Percentiles rank a stretch among this genome's conserved stretches.
Conservation (phyloP, 345 rosid species). For the Camelina laxa region DNA sequence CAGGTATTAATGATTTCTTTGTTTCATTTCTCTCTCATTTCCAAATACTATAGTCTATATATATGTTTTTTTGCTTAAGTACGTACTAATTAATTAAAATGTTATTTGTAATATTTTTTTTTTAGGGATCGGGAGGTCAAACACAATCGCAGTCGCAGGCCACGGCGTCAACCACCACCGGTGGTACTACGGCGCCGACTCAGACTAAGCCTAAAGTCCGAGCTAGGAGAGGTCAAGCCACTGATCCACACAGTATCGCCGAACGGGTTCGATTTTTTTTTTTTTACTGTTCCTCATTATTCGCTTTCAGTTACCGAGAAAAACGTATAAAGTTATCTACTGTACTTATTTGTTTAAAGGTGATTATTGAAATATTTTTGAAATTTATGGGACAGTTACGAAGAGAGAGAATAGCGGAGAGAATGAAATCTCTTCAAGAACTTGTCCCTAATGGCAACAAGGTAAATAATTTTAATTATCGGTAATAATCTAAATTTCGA, state of each 20-base stretch:
- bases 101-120: neutral
- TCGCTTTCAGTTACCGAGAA: conserved; percentile 31
- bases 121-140: conserved; percentile 49
- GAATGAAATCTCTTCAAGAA: conserved; percentile 98
- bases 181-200: conserved; percentile 47
- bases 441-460: conserved; percentile 96
- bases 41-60: neutral
- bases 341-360: neutral
- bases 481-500: neutral
- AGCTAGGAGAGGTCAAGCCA: conserved; percentile 98
- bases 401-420: conserved; percentile 95
- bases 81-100: neutral
- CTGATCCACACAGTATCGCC: conserved; percentile 98
- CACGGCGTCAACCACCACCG: conserved; percentile 46
- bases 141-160: conserved; percentile 51
- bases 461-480: conserved; percentile 48
- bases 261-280: conserved; percentile 63
- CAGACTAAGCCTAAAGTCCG: conserved; percentile 80
- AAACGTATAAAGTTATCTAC: neutral
- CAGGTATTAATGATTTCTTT: conserved; percentile 38
- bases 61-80: neutral
- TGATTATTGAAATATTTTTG: conserved; percentile 12
- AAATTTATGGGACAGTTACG: conserved; percentile 63
- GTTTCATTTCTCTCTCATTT: neutral
- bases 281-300: neutral